Conservation (phyloP, 2,329 filamentous ascomycete species). For the Aspergillus sp. region DNA sequence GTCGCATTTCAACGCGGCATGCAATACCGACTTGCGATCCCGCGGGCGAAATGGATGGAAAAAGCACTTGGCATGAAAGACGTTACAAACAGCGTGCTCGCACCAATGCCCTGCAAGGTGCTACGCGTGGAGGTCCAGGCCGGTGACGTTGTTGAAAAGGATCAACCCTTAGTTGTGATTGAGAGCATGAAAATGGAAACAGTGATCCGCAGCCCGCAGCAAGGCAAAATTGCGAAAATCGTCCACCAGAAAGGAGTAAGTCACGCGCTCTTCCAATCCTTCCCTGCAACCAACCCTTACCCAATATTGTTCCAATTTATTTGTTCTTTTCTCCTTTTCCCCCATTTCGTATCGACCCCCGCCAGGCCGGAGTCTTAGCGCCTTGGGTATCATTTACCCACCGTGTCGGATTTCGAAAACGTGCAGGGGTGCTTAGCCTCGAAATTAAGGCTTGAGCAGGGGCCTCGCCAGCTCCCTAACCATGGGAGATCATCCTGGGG, state of each 20-base stretch:
- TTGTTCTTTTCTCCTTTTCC: neutral
- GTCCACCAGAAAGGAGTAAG: slow-evolving; percentile 74
- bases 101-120: slow-evolving; percentile 98
- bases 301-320: slow-evolving; percentile 8
- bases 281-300: neutral
- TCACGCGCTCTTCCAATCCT: slow-evolving; percentile 20
- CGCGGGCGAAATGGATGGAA: slow-evolving; percentile 74
- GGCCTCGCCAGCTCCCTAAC: neutral
- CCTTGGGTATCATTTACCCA: neutral
- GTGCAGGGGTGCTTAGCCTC: no score
- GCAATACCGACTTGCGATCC: slow-evolving; percentile 57
- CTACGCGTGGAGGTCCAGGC: slow-evolving; percentile 83
- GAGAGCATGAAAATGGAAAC: slow-evolving; percentile 93
- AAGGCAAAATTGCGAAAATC: slow-evolving; percentile 69
- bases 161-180: slow-evolving; percentile 84
- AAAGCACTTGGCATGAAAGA: slow-evolving; percentile 85
- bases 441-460: no score
- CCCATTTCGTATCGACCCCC: neutral
- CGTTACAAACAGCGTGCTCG: slow-evolving; percentile 75
- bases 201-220: slow-evolving; percentile 73
- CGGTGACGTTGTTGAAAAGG: slow-evolving; percentile 80
- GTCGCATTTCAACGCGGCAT: slow-evolving; percentile 73
- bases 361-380: neutral
- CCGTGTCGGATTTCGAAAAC: neutral
- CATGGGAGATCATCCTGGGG: neutral